These are phyloP conservation scores for Beauveria sp. DNA, from an alignment of 2,329 filamentous ascomycete genomes.

Conservation along the genomic window DNA sequence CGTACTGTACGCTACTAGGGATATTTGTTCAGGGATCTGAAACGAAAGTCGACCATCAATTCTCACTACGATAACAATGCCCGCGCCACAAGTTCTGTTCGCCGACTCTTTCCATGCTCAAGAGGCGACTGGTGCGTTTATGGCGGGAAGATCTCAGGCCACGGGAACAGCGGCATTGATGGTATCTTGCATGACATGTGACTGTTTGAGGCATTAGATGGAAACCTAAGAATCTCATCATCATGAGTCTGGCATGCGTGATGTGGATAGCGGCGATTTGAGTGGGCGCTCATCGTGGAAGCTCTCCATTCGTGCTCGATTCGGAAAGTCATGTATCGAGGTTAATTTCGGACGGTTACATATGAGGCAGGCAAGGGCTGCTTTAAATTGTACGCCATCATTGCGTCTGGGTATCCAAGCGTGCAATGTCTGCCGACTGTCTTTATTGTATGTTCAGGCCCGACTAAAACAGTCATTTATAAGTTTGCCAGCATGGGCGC, in stretches of 20 bases:
- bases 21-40: background rate
- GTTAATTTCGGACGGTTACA: background rate
- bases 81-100: background rate
- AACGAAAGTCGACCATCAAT: background rate
- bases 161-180: background rate
- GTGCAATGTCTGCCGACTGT: too few species aligned
- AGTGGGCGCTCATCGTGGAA: too few species aligned
- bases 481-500: background rate
- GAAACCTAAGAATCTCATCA: background rate
- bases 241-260: background rate
- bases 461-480: background rate
- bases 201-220: background rate
- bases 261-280: background rate
- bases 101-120: background rate
- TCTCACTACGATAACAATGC: background rate
- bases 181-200: background rate
- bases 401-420: too few species aligned
- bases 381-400: too few species aligned
- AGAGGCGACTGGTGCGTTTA: background rate
- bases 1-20: background rate
- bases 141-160: background rate
- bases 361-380: too few species aligned
- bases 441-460: too few species aligned
- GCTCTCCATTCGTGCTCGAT: background rate
- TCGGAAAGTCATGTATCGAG: background rate